Percentiles rank a stretch among this genome's conserved stretches.
Evolutionary conservation across 2,329 filamentous ascomycete genomes (phyloP).

Genomic region (Myriosclerotinia scirpicola): DNA sequence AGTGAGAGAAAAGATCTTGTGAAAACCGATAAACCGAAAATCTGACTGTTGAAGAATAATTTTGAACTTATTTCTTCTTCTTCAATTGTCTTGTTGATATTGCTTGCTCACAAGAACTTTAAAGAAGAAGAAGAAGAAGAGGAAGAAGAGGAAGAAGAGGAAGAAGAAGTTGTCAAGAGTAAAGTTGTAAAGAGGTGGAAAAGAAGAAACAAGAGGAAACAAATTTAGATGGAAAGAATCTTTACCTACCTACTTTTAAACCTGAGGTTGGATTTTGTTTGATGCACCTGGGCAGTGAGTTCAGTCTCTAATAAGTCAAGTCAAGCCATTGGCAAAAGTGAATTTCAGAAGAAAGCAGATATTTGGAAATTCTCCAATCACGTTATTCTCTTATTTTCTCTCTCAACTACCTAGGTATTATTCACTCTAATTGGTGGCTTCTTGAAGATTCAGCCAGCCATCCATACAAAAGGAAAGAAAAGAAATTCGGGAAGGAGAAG

Average conservation of each 20-base stretch:
- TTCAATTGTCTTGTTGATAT: neutral
- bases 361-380: no score
- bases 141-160: no score
- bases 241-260: no score
- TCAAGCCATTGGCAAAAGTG: neutral
- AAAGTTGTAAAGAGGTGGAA: neutral
- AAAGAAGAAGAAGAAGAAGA: neutral
- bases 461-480: neutral
- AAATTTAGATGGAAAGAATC: neutral
- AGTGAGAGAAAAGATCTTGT: neutral
- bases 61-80: neutral
- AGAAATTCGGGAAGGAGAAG: neutral
- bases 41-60: neutral
- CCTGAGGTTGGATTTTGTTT: neutral
- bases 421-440: neutral
- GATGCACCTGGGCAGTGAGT: no score
- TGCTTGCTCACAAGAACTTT: neutral
- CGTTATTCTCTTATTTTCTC: no score
- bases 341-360: neutral
- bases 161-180: neutral
- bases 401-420: no score
- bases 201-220: constrained; percentile 2
- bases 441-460: neutral
- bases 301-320: no score
- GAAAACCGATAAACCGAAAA: neutral